Evolutionary conservation across 2,329 filamentous ascomycete species (phyloP).

Genomic region (Colletotrichum falcatum): DNA sequence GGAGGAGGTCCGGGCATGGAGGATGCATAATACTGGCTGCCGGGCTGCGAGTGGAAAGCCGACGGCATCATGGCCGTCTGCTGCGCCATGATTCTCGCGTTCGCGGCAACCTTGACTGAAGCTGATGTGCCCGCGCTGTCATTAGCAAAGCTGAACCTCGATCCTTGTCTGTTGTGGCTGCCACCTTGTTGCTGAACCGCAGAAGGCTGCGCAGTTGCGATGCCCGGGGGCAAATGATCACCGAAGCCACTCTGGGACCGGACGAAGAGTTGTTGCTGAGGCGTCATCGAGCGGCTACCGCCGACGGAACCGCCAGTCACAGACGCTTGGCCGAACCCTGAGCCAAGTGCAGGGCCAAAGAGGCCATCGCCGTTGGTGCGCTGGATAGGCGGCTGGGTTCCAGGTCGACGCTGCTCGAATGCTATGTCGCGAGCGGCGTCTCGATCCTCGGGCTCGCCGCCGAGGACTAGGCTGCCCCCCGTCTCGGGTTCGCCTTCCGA

Average conservation of each 20-base stretch:
- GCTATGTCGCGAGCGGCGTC: constrained; percentile 65
- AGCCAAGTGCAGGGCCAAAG: constrained; percentile 65
- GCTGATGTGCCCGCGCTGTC: constrained; percentile 73
- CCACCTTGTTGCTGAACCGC: constrained; percentile 70
- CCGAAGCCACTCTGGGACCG: constrained; percentile 71
- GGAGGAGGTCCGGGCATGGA: constrained; percentile 94
- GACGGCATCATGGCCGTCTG: constrained; percentile 89
- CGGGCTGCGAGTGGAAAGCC: constrained; percentile 68
- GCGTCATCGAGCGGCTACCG: constrained; percentile 80
- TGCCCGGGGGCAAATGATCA: constrained; percentile 70
- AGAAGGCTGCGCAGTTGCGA: constrained; percentile 63
- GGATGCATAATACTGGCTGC: constrained; percentile 81
- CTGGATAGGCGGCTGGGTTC: constrained; percentile 83
- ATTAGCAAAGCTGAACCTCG: constrained; percentile 88
- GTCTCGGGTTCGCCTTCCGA: constrained; percentile 84
- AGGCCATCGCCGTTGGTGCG: constrained; percentile 66
- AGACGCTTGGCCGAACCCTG: constrained; percentile 61
- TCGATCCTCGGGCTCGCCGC: constrained; percentile 90
- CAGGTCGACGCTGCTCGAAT: constrained; percentile 71
- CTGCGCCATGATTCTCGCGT: constrained; percentile 84
- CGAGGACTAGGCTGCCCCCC: constrained; percentile 86
- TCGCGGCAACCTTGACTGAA: constrained; percentile 81
- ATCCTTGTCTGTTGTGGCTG: constrained; percentile 84
- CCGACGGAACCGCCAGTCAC: constrained; percentile 66
- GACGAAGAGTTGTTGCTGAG: constrained; percentile 80